These are phyloP conservation scores for Hypoxylon subgilvum DNA, from an alignment of 495 filamentous ascomycete genomes.

Conservation along the genomic window DNA sequence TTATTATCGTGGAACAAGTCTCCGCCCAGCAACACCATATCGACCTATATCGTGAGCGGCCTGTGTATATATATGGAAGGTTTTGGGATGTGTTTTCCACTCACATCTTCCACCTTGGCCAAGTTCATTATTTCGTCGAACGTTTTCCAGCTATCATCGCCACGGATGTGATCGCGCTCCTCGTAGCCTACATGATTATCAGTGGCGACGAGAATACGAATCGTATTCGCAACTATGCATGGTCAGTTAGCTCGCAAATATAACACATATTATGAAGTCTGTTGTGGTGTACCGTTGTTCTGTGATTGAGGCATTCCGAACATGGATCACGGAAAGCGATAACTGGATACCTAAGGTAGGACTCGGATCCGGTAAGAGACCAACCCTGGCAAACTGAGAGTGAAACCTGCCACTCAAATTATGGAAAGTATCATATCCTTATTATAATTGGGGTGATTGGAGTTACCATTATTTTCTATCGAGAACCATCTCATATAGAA, in stretches of 20 bases:
- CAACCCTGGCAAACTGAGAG: too few species aligned
- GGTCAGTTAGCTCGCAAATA: too few species aligned
- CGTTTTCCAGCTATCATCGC: slow-evolving; percentile 94
- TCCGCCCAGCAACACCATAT: slow-evolving; percentile 94
- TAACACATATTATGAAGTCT: too few species aligned
- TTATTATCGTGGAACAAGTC: slow-evolving; percentile 99
- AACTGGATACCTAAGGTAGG: too few species aligned
- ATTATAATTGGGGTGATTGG: too few species aligned
- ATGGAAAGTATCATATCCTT: neutral
- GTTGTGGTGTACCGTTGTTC: slow-evolving; percentile 22
- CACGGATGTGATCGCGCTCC: slow-evolving; percentile 89
- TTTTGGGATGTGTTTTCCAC: slow-evolving; percentile 5
- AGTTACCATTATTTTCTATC: too few species aligned
- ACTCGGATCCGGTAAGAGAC: too few species aligned
- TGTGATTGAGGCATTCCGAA: slow-evolving; percentile 29
- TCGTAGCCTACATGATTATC: slow-evolving; percentile 98
- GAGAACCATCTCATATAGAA: too few species aligned
- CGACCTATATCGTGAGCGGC: slow-evolving; percentile 57
- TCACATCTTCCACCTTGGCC: slow-evolving; percentile 80
- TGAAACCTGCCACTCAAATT: neutral
- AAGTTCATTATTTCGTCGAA: slow-evolving; percentile 96
- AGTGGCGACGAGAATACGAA: slow-evolving; percentile 91
- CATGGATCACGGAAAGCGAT: neutral
- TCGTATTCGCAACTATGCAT: slow-evolving; percentile 77
- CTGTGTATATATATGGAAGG: neutral